A percentile compares a stretch with the other conserved stretches of the same genome.
Conservation (phyloP, 2,329 filamentous ascomycete species). For the Neofusicoccum umdonicola region DNA sequence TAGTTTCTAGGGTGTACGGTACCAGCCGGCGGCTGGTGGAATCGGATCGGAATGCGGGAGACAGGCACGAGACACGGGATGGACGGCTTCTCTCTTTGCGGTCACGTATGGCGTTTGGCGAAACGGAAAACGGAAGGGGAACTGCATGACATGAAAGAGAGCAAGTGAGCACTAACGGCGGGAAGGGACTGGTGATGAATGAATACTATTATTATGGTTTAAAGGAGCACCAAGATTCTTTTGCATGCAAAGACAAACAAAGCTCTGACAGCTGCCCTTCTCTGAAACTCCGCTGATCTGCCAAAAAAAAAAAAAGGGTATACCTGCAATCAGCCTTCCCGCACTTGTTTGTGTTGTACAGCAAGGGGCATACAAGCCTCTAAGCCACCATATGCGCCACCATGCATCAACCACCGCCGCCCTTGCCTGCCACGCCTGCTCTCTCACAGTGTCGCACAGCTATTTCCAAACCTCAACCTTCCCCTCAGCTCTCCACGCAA, state of each 20-base stretch:
- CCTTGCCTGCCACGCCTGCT: background rate
- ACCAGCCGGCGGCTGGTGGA: background rate
- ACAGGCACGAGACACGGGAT: background rate
- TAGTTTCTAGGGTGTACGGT: background rate
- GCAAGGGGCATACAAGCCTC: background rate
- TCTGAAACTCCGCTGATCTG: background rate
- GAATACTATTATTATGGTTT: background rate
- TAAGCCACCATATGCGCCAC: background rate
- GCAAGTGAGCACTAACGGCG: background rate
- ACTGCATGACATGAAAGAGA: background rate
- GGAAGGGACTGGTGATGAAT: background rate
- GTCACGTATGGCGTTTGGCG: background rate
- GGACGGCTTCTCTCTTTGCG: background rate
- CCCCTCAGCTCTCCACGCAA: conserved; percentile 24
- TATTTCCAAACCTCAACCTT: background rate
- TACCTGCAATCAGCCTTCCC: background rate
- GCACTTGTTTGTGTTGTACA: background rate
- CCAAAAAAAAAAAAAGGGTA: background rate
- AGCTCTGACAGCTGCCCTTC: background rate
- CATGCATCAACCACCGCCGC: background rate
- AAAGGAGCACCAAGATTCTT: background rate
- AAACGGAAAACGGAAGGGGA: background rate
- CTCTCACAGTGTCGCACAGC: background rate
- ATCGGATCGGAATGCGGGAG: background rate
- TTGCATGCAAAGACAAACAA: too few species aligned